Base-by-base conservation (phyloP, 495 filamentous ascomycete species). In the Hypoxylon fragiforme region DNA sequence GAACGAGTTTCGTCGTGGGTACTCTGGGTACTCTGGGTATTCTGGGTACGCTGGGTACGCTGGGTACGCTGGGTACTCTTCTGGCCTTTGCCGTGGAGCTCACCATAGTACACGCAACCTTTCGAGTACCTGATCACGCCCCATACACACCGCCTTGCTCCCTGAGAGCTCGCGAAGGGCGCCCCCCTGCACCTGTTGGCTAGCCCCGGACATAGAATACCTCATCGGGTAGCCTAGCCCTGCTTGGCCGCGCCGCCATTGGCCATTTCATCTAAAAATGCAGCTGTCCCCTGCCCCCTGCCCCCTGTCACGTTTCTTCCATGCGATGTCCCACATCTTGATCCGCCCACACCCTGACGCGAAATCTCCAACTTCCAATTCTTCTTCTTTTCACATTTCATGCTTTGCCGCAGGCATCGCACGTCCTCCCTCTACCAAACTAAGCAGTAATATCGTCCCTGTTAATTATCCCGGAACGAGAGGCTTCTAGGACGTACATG, bases 251-350 rank as follows among this genome's bases (percentile, higher is more conserved):
- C 18, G 51, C 62, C 54, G 59, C 64, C 64, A 77, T 77, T 78
- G 76, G 76, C 54, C 70, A 69, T 46, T 71, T 75, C 72, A 75
- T 76, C 64, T 74, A 73, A 69, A 55, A 63, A 62, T 67, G 62
- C 64, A 66, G 57, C 65, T 58, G 57, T 60, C 70, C 67, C 69
- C 63, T 58, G 54, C 62, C 72, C 69, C 69, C 64, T 60, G 40
- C 48, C 57, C 64, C 55, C 54, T 53, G 64, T 62, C 74, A 68
- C 66, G 68, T 71, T 73, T 72, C 65, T 71, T 58, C 67, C 67
- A 71, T 72, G 71, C 70, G 63, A 60, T 68, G 72, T 73, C 63
- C 67, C 68, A 70, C 70, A 70, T 64, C 63, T 65, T 71, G 70
- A 68, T 73, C 66, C 64, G 68, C 67, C 57, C 72, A 74, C 70